These are phyloP conservation scores for Ensete ventricosum DNA, from an alignment of 176 grass and related monocot genomes.

Conservation along the genomic window DNA sequence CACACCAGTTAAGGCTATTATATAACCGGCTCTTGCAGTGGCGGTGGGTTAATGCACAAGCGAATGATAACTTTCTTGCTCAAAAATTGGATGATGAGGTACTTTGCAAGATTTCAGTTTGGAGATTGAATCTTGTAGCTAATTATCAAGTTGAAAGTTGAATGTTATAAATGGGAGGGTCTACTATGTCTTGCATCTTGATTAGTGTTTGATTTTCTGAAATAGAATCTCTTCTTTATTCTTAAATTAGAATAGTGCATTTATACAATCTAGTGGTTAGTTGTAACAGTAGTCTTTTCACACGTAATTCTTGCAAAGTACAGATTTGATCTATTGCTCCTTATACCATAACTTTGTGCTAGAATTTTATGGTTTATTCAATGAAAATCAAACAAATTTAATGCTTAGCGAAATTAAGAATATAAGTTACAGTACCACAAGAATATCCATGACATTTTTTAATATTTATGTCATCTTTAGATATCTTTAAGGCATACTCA, in stretches of 20 bases:
- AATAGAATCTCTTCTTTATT: not conserved
- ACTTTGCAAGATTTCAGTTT: not conserved
- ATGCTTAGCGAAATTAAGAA: not conserved
- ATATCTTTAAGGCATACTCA: not conserved
- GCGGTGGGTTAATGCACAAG: constrained; percentile 14
- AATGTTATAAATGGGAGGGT: not conserved
- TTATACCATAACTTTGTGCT: not conserved
- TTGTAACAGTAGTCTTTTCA: not conserved
- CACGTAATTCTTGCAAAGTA: too few relatives aligned
- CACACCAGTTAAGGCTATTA: constrained; percentile 5
- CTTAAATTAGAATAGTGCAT: not conserved
- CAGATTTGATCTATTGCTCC: not conserved
- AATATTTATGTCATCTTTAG: not conserved
- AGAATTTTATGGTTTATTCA: too few relatives aligned
- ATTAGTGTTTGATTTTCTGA: too few relatives aligned
- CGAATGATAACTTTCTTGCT: not conserved
- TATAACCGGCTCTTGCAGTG: constrained; percentile 11
- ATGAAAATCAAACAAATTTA: not conserved
- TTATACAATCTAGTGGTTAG: not conserved
- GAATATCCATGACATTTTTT: not conserved
- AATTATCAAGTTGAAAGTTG: not conserved
- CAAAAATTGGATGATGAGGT: not conserved
- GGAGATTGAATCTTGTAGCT: not conserved
- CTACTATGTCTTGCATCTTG: not conserved
- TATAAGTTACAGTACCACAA: not conserved